Conservation (phyloP, 306 rosid genomes). For the Trifolium fragiferum region DNA sequence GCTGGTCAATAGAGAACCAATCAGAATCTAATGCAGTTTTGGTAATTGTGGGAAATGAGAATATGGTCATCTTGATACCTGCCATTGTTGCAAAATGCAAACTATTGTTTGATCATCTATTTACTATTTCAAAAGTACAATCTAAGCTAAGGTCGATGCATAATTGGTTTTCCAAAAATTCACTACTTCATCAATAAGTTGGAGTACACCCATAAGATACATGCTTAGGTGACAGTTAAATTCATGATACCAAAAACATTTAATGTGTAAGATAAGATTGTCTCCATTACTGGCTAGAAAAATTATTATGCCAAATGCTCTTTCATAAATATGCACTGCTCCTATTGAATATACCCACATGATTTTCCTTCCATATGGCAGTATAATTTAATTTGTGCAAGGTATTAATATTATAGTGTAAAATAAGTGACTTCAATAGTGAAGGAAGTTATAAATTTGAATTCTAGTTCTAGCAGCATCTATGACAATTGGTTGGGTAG, state of each 20-base stretch:
- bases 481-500: not conserved
- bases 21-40: not conserved
- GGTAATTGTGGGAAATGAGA: not conserved
- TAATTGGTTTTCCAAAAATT: constrained; percentile 16
- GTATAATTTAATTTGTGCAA: constrained; percentile 16
- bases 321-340: constrained; percentile 2
- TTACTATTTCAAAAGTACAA: constrained; percentile 1
- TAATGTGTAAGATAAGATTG: constrained; percentile 25
- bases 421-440: constrained; percentile 20
- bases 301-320: constrained; percentile 10
- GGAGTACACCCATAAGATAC: constrained; percentile 4
- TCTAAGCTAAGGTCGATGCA: constrained; percentile 8
- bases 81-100: constrained; percentile 14
- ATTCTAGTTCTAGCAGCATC: constrained; percentile 2
- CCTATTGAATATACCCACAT: constrained; percentile 21
- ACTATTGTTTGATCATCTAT: constrained; percentile 16
- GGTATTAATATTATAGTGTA: not conserved
- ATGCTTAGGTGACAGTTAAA: not conserved
- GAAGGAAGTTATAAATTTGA: constrained; percentile 22
- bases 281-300: constrained; percentile 21
- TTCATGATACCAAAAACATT: constrained; percentile 12
- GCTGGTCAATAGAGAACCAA: constrained; percentile 15
- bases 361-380: constrained; percentile 22
- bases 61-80: constrained; percentile 6
- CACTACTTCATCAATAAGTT: not conserved